Evolutionary conservation across 768 basidiomycete genomes (phyloP).

Genomic region (Lactarius deliciosus): DNA sequence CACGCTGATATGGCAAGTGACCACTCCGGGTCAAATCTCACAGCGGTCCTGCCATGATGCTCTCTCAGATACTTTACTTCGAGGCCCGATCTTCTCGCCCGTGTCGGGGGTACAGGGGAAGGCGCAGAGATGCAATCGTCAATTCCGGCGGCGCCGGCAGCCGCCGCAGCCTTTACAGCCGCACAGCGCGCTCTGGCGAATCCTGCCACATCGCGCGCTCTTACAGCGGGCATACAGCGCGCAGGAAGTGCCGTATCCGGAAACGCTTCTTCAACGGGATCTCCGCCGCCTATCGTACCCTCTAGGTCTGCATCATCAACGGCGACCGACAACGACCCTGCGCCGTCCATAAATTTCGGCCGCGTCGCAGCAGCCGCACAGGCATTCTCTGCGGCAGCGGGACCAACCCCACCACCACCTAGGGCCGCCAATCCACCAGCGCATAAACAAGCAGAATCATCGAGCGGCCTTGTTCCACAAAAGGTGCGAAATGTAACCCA

Average conservation of each 20-base stretch:
- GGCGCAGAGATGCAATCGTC: not conserved
- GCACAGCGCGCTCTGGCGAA: constrained; percentile 35
- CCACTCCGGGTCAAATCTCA: not conserved
- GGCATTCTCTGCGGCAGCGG: constrained; percentile 6
- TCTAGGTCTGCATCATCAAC: not conserved
- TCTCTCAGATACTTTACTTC: constrained; percentile 25
- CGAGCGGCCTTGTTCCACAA: constrained; percentile 2
- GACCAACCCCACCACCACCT: not conserved
- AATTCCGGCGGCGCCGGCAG: not conserved
- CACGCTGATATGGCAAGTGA: constrained; percentile 17
- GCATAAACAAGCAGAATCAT: not conserved
- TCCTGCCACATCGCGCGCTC: constrained; percentile 17
- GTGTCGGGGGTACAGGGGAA: constrained; percentile 2
- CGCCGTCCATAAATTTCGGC: not conserved
- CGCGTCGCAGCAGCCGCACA: constrained; percentile 23
- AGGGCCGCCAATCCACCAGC: not conserved
- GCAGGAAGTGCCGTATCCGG: not conserved
- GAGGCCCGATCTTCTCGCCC: constrained; percentile 29
- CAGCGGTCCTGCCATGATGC: not conserved
- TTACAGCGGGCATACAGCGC: constrained; percentile 17
- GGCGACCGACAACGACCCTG: not conserved
- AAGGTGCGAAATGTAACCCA: constrained; percentile 14
- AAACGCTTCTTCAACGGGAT: not conserved
- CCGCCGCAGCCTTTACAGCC: constrained; percentile 19
- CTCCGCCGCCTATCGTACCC: not conserved